Conservation (phyloP, 257 asterid genomes). For the Solanum virginianum region DNA sequence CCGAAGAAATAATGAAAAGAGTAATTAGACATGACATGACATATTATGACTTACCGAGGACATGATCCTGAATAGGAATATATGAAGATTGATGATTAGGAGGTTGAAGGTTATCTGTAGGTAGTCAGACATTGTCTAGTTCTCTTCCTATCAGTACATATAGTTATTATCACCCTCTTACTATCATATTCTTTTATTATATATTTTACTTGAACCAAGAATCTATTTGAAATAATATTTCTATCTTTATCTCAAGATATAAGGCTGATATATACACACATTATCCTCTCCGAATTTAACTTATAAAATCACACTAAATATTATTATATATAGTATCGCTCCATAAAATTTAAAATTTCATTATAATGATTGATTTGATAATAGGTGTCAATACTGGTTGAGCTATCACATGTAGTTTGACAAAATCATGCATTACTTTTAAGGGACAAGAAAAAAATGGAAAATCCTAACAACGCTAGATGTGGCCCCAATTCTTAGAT, state of each 20-base stretch:
- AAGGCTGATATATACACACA: too few species aligned
- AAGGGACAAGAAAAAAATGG: neutral
- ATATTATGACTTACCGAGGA: rapidly evolving
- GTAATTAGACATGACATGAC: neutral
- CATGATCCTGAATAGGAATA: neutral
- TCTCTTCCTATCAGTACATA: neutral
- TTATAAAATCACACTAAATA: too few species aligned
- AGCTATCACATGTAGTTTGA: neutral
- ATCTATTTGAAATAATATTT: too few species aligned
- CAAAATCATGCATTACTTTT: neutral
- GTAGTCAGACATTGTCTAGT: neutral
- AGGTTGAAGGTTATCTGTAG: neutral
- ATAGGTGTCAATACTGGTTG: too few species aligned
- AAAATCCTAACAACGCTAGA: neutral
- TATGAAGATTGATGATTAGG: neutral
- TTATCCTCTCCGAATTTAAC: too few species aligned
- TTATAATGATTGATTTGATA: too few species aligned
- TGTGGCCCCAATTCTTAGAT: neutral
- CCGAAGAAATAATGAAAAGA: neutral
- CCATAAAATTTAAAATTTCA: too few species aligned
- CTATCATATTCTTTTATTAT: neutral
- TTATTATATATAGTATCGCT: too few species aligned
- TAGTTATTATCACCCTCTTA: neutral
- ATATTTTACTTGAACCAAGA: too few species aligned
- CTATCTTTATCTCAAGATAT: too few species aligned